phyloP scores from a whole-genome alignment of 116 monocot genomes.

The Posidonia oceanica region DNA sequence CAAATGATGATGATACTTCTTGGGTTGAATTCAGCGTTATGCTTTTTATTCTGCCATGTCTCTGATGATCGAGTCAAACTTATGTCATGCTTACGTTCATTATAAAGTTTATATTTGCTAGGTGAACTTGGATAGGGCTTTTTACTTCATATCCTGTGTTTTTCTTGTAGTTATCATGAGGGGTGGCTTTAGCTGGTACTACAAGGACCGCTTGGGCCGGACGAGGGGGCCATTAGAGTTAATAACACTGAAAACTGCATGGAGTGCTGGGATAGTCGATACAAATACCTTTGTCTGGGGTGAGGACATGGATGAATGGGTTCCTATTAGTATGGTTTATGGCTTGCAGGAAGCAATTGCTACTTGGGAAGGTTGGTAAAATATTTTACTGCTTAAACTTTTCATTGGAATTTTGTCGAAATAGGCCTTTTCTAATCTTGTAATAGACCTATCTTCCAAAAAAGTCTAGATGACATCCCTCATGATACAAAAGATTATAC shows the following conservation, averaged over 20 bases:
- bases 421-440: too few relatives aligned
- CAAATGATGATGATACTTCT: too few relatives aligned
- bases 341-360: slow-evolving; percentile 82
- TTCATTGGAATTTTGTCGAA: background rate
- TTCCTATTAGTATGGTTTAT: slow-evolving; percentile 86
- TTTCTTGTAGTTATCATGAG: slow-evolving; percentile 60
- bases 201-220: slow-evolving; percentile 81
- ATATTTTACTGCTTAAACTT: background rate
- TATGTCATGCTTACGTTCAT: too few relatives aligned
- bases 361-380: slow-evolving; percentile 72
- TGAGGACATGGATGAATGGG: slow-evolving; percentile 96
- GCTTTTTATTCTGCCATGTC: too few relatives aligned
- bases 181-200: slow-evolving; percentile 65
- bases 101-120: too few relatives aligned
- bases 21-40: too few relatives aligned
- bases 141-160: background rate
- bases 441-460: too few relatives aligned
- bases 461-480: too few relatives aligned
- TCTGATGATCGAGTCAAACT: too few relatives aligned
- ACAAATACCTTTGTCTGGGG: slow-evolving; percentile 84
- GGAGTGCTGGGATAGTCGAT: slow-evolving; percentile 85
- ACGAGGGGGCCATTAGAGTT: slow-evolving; percentile 79
- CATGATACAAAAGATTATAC: too few relatives aligned
- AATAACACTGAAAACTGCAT: slow-evolving; percentile 85
- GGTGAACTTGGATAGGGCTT: background rate